phyloP scores from a whole-genome alignment of 495 filamentous ascomycete species.

The Aspergillus nanangensis region DNA sequence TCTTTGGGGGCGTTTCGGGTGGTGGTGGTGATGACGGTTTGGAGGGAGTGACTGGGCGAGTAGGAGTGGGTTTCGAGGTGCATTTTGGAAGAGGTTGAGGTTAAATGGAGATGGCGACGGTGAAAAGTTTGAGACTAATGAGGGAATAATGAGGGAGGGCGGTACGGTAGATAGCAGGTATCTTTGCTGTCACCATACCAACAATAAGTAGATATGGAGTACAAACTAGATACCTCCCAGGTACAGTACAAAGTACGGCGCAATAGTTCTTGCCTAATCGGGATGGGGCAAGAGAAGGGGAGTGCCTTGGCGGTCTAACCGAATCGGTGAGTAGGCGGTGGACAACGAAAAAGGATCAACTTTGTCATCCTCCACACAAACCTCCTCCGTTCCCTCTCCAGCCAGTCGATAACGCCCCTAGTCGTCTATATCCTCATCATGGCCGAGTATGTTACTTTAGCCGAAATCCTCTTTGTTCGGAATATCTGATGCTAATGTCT shows the following conservation, averaged over 20 bases:
- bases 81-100: constrained; percentile 11
- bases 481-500: constrained; percentile 9
- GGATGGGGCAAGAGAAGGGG: too few relatives aligned
- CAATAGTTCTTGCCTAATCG: too few relatives aligned
- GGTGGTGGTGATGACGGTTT: neutral
- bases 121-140: too few relatives aligned
- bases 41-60: constrained; percentile 14
- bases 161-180: too few relatives aligned
- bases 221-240: too few relatives aligned
- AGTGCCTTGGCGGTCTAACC: too few relatives aligned
- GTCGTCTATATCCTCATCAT: constrained; percentile 28
- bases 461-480: neutral
- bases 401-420: constrained; percentile 1
- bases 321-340: too few relatives aligned
- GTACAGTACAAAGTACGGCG: too few relatives aligned
- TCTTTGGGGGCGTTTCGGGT: neutral
- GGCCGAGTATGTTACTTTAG: constrained; percentile 35
- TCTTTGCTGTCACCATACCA: too few relatives aligned
- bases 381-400: constrained; percentile 26
- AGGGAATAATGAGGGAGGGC: too few relatives aligned
- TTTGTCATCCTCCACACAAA: constrained; percentile 48
- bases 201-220: too few relatives aligned
- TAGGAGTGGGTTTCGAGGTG: constrained; percentile 25
- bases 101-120: too few relatives aligned
- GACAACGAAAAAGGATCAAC: constrained; percentile 30